These are phyloP conservation scores for Xerocomus potaroensis DNA, from an alignment of 768 basidiomycete genomes.

Conservation along the genomic window DNA sequence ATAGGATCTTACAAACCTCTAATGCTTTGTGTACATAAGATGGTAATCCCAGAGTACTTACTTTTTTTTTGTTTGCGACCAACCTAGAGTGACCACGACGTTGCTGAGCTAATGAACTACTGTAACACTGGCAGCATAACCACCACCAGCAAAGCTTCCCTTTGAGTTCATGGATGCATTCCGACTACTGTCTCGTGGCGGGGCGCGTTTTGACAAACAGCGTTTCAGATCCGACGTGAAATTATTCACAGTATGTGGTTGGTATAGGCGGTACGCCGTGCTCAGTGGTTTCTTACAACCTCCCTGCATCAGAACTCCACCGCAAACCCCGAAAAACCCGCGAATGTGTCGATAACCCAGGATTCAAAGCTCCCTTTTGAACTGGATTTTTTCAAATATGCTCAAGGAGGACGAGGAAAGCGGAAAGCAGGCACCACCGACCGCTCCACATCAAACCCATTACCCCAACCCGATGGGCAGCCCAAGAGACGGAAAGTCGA, in stretches of 20 bases:
- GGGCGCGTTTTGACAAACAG: constrained; percentile 74
- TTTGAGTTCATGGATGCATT: constrained; percentile 88
- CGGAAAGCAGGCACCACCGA: constrained; percentile 38
- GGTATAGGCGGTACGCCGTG: neutral
- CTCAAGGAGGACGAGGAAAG: constrained; percentile 51
- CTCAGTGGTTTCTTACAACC: neutral
- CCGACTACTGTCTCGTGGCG: constrained; percentile 83
- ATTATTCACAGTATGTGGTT: constrained; percentile 57
- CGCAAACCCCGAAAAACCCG: constrained; percentile 19
- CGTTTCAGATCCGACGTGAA: constrained; percentile 65
- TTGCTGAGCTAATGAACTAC: constrained; percentile 12
- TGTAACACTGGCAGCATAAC: too few species aligned
- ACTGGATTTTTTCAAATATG: constrained; percentile 92
- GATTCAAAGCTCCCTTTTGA: constrained; percentile 63
- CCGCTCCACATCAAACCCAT: constrained; percentile 10
- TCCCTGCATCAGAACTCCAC: constrained; percentile 23
- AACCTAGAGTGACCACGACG: constrained; percentile 12
- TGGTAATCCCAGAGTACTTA: neutral
- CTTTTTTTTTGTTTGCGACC: too few species aligned
- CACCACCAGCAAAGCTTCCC: too few species aligned
- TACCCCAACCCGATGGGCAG: constrained; percentile 7
- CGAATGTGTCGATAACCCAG: constrained; percentile 19
- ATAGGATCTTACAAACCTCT: constrained; percentile 3
- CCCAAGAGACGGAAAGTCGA: constrained; percentile 30
- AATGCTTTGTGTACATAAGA: neutral